Evolutionary conservation across 2,329 filamentous ascomycete species (phyloP), one percentile per base, ranked within the genome.

Genomic region (Clarireedia sp.): DNA sequence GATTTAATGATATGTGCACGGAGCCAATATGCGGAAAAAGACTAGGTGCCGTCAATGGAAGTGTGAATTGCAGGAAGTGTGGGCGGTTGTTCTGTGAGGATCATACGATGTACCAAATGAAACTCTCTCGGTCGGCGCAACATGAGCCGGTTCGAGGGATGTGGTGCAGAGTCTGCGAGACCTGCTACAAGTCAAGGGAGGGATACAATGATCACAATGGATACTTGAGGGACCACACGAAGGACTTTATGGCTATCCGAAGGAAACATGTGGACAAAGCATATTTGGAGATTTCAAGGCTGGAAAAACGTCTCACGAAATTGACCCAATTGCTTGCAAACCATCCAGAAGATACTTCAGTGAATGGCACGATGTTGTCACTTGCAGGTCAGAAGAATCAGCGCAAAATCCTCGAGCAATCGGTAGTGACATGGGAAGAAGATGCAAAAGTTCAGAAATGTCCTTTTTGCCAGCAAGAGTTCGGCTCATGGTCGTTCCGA

Each of bases 61-160:
- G 80, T 65, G 85, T 99, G 65, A 96, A 99, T 70, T 99, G 94
- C 71, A 81, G 94, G 60, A 90, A 91, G 60, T 99, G 94, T 66
- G 94, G 94, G 6, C 86, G 86, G 64, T 74, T 99, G 41, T 99
- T 97, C 69, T 99, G 94, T 71, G 94, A 97, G 67, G 89, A 92
- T 64, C 94, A 99, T 70, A 97, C 94, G 51, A 96, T 99, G 91
- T 99, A 97, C 68, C 92, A 99, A 74, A 97, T 97, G 88, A 96
- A 95, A 75, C 78, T 99, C 10, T 96, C 91, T 8, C 79, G 91
- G 54, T 87, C 90, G 29, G 94, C 94, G 3, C 81, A 85, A 57
- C 90, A 96, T 71, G 94, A 99, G 61, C 92, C 94, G 0, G 82
- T 94, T 1, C 78, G 92, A 59, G 94, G 94, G 7, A 81, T 89